Evolutionary conservation across 2,329 filamentous ascomycete genomes (phyloP), one percentile per base, ranked within the genome.

Genomic region (Aspergillus transmontanensis): DNA sequence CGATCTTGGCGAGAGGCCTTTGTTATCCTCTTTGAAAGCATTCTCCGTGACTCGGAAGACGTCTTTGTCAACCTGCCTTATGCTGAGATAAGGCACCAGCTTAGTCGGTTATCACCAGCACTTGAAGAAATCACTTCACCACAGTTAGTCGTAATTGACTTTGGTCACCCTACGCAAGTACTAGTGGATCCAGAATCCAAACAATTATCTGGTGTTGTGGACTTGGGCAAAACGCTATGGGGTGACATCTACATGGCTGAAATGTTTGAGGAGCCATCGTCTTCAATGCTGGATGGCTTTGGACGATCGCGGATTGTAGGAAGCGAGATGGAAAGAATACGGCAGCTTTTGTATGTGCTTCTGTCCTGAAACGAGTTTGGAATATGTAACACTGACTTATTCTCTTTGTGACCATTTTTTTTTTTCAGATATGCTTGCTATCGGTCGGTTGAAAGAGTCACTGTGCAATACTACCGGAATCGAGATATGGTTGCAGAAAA

Each of bases 11-110:
- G 79, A 59, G 80, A 83, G 60, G 82, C 82, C 14, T 88, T 87
- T 66, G 73, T 81, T 28, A 68, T 72, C 6, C 78, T 87, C 45
- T 75, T 87, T 23, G 85, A 87, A 70, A 76, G 80, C 12, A 75
- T 82, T 10, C 75, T 88, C 28, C 83, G 84, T 19, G 86, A 88
- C 67, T 84, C 81, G 19, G 86, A 88, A 70, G 85, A 88, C 62
- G 83, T 84, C 73, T 81, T 87, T 14, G 80, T 88, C 67, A 84
- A 81, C 62, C 71, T 87, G 7, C 85, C 85, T 0, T 87, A 87
- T 68, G 79, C 82, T 11, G 80, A 82, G 59, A 83, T 88, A 61
- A 81, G 86, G 39, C 78, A 82, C 62, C 80, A 83, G 59, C 63
- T 85, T n/a, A 73, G 69, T 53, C 79, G 78, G 34, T 76, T 85